Conservation (phyloP, 208 protist species). For the Trypanosoma conorhini region DNA sequence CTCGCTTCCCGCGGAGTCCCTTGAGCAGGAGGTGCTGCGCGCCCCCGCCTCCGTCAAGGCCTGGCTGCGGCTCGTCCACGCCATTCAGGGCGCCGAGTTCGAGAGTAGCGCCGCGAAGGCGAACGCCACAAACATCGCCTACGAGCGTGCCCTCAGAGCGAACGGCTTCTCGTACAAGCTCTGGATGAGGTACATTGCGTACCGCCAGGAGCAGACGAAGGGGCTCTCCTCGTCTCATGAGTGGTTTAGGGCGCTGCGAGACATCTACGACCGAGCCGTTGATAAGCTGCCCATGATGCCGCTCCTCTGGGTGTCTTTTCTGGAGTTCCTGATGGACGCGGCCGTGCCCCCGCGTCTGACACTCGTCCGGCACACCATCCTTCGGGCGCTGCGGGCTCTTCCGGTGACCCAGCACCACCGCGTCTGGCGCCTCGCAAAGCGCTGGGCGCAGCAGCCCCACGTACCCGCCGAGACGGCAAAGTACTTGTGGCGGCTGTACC, state of each 20-base stretch:
- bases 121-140: constrained; percentile 69
- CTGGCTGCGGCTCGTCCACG: constrained; percentile 63
- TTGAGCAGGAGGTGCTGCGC: constrained; percentile 73
- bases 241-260: constrained; percentile 67
- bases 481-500: constrained; percentile 57
- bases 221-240: constrained; percentile 45
- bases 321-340: constrained; percentile 63
- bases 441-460: constrained; percentile 40
- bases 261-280: constrained; percentile 74
- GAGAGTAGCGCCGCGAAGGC: constrained; percentile 35
- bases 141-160: constrained; percentile 70
- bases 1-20: constrained; percentile 26
- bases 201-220: constrained; percentile 47
- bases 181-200: constrained; percentile 70
- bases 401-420: constrained; percentile 78
- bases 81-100: constrained; percentile 22
- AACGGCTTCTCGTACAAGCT: constrained; percentile 84
- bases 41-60: constrained; percentile 46
- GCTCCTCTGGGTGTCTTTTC: constrained; percentile 66
- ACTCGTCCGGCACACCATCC: constrained; percentile 61
- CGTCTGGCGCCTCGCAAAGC: constrained; percentile 62
- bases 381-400: constrained; percentile 46
- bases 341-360: constrained; percentile 51
- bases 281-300: constrained; percentile 73
- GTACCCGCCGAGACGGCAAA: constrained; percentile 55